Evolutionary conservation across 352 stramenopile genomes (phyloP), one percentile per base, ranked within the genome.

Genomic region (Phytopythium cucurbitacearum): DNA sequence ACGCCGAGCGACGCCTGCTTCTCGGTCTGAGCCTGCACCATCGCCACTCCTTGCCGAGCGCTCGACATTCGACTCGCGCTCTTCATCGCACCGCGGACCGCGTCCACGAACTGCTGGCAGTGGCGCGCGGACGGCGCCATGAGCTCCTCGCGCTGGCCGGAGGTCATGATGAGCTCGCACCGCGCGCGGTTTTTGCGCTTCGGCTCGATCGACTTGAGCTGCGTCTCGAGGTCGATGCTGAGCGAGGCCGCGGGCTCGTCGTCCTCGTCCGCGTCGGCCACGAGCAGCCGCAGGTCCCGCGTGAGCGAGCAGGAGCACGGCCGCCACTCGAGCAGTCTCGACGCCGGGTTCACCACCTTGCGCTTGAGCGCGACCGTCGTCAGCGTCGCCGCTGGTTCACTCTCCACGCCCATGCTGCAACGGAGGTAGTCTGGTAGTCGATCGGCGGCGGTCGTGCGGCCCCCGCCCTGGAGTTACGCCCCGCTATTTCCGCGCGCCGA

Each of bases 101-200:
- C 60, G 7, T 69, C 53, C 8, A 92, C 72, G 64, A 77, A 90
- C 49, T 83, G 64, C 51, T 78, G 63, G 34, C 81, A 90, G 50
- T 85, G 73, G 50, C 74, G 71, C 5, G 75, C 64, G 2, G 81
- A 88, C 33, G 79, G 68, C 33, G 79, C 81, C 81, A 90, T 92
- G 42, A 90, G 71, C 53, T 92, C 71, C 56, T 88, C 70, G 56
- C 57, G 69, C 34, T 10, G 16, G 1, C 40, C 55, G 13, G 42
- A 53, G 40, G 44, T 62, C 32, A 57, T 62, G 35, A 13, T 62
- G 3, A 92, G 54, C 12, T 80, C 62, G 28, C 75, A 89, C 0
- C 79, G 67, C 4, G 79, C 73, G 41, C 83, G 85, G 58, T 72
- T 78, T 48, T 88, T 89, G 35, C 59, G 43, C 39, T 80, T 86